phyloP scores from a whole-genome alignment of 1,284 basidiomycete species.

The Ustilago vetiveriae region DNA sequence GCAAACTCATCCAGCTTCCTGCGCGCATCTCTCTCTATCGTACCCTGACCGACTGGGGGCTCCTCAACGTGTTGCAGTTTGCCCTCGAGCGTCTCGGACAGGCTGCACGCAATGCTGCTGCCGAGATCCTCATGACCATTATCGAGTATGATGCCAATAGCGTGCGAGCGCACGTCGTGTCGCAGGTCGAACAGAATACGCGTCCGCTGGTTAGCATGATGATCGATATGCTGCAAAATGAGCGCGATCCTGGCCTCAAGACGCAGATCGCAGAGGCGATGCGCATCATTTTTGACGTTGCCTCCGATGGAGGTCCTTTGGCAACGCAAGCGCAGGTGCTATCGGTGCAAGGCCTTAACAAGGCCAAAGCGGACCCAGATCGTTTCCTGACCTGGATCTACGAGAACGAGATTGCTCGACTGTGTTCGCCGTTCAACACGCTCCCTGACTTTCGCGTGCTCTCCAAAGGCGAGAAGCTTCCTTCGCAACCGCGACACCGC shows the following conservation, averaged over 20 bases:
- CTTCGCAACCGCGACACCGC: conserved; percentile 24
- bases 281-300: conserved; percentile 80
- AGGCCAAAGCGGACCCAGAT: conserved; percentile 81
- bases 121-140: conserved; percentile 85
- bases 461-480: conserved; percentile 36
- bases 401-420: conserved; percentile 75
- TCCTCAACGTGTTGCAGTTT: conserved; percentile 89
- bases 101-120: conserved; percentile 79
- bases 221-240: conserved; percentile 77
- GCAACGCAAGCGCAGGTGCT: conserved; percentile 68
- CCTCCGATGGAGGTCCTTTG: conserved; percentile 50
- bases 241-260: conserved; percentile 83
- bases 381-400: conserved; percentile 94
- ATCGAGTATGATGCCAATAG: conserved; percentile 91
- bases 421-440: conserved; percentile 82
- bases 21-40: conserved; percentile 88
- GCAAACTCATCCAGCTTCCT: conserved; percentile 92
- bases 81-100: conserved; percentile 70
- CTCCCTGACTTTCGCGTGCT: conserved; percentile 75
- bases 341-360: conserved; percentile 59
- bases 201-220: conserved; percentile 54
- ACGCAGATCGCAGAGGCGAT: conserved; percentile 91
- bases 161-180: conserved; percentile 83
- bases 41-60: conserved; percentile 84
- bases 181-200: conserved; percentile 73